A percentile compares a stretch with the other conserved stretches of the same genome.
Conservation (phyloP, 1,284 basidiomycete genomes). For the Moesziomyces aphidis region DNA sequence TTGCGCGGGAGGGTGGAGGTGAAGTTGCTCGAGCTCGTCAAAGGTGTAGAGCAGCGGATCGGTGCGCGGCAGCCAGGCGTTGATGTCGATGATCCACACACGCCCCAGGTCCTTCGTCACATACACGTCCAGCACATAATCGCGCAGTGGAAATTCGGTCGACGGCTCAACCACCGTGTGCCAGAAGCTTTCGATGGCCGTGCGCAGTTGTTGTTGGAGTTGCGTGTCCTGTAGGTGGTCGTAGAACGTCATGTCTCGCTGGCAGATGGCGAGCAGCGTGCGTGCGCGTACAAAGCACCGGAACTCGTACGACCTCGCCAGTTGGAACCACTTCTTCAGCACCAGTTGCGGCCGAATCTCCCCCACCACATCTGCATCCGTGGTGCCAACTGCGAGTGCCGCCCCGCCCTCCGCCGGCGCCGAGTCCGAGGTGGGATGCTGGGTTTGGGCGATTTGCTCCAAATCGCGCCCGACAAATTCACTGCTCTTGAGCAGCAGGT, state of each 20-base stretch:
- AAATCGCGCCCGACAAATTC: slow-evolving; percentile 90
- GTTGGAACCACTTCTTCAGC: slow-evolving; percentile 87
- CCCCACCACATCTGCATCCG: not conserved
- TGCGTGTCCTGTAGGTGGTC: slow-evolving; percentile 75
- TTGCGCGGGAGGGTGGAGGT: slow-evolving; percentile 50
- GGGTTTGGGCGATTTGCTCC: slow-evolving; percentile 68
- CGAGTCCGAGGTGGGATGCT: too few species aligned
- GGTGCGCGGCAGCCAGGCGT: slow-evolving; percentile 85
- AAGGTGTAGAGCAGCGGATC: slow-evolving; percentile 88
- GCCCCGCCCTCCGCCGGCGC: too few species aligned
- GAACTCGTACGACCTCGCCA: slow-evolving; percentile 76
- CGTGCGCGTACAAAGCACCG: slow-evolving; percentile 50
- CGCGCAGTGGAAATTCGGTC: slow-evolving; percentile 15
- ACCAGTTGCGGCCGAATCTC: slow-evolving; percentile 74
- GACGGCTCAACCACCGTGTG: slow-evolving; percentile 72
- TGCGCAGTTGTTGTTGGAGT: slow-evolving; percentile 74
- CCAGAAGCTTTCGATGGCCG: slow-evolving; percentile 77
- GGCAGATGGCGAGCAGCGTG: slow-evolving; percentile 77
- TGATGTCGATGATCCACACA: slow-evolving; percentile 88
- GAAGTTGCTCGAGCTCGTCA: slow-evolving; percentile 75
- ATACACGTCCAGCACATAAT: slow-evolving; percentile 83
- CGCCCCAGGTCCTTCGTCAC: slow-evolving; percentile 81
- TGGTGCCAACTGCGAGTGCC: not conserved
- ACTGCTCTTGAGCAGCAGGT: slow-evolving; percentile 90
- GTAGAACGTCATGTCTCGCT: slow-evolving; percentile 84